Evolutionary conservation across 2,329 filamentous ascomycete genomes (phyloP), one percentile per base, ranked within the genome.

Genomic region (Xylaria sp.): DNA sequence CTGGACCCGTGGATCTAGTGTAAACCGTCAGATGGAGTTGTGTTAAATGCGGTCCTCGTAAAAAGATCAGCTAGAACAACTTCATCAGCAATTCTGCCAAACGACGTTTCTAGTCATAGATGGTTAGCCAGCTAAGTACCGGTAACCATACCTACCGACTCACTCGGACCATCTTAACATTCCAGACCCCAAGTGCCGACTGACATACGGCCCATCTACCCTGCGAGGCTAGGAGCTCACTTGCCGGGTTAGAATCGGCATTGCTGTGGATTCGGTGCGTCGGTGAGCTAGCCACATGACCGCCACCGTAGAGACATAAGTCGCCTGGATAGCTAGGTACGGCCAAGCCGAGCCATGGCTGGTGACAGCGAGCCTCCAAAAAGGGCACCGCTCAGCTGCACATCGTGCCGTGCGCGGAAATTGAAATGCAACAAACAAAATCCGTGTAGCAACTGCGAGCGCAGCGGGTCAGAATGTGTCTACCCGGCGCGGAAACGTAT

Each of bases 321-420:
- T 40, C 12, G 6, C 42, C 17, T 9, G 21, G 12, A 31, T 8
- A 25, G 38, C 17, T 23, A 57, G 37, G 43, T 8, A 49, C 23
- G 42, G 28, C 15, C 17, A 35, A 33, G 46, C 60, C 33, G 50
- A 35, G 45, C 43, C 57, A 60, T 60, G 61, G 51, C 51, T 8
- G 54, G 38, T 33, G 33, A 53, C 38, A 37, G 55, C 46, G 62
- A 59, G 49, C 50, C 57, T 6, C 67, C 67, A 55, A 56, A 65
- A 46, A 78, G 78, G 61, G 76, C 77, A 54, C 76, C 77, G n/a
- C 72, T 83, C 49, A 81, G 79, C 38, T 90, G 88, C 70, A 79
- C 86, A 4, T 79, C 81, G n/a, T 91, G 88, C 69, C 85, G 88
- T 62, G 83, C 85, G 64, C 82, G 86, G 64, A 89, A 89, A 71